Conservation (phyloP, 805 yeast genomes). For the Pichia deserticola region DNA sequence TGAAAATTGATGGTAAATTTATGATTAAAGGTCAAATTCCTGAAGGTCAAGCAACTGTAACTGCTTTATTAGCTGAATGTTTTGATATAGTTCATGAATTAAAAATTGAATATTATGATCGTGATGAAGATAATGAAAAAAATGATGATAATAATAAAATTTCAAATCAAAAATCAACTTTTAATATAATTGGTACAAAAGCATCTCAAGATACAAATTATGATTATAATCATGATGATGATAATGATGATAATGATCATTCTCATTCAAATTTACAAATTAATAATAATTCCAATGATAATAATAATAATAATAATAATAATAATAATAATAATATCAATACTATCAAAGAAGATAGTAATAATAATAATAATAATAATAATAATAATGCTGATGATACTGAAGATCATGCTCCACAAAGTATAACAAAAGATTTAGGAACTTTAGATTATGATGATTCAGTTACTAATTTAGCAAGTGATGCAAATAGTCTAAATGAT, state of each 20-base stretch:
- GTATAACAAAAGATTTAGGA: conserved; percentile 7
- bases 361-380: too few relatives aligned
- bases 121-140: conserved; percentile 30
- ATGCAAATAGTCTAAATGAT: conserved; percentile 26
- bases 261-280: background rate
- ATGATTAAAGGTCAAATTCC: conserved; percentile 84
- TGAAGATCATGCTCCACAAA: background rate
- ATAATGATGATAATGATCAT: conserved; percentile 11
- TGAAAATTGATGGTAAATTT: conserved; percentile 87
- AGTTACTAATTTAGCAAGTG: conserved; percentile 25
- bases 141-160: conserved; percentile 20
- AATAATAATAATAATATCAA: too few relatives aligned
- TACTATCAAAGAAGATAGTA: too few relatives aligned
- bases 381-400: too few relatives aligned
- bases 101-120: conserved; percentile 74
- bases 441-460: conserved; percentile 17
- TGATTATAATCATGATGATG: conserved; percentile 30
- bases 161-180: conserved; percentile 7
- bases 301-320: background rate
- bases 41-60: conserved; percentile 96
- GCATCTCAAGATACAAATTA: conserved; percentile 28
- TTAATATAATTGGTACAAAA: conserved; percentile 31
- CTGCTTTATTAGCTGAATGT: conserved; percentile 85
- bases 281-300: background rate
- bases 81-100: conserved; percentile 90